phyloP scores from a whole-genome alignment of 2,329 filamentous ascomycete genomes.

The Xylaria multiplex region DNA sequence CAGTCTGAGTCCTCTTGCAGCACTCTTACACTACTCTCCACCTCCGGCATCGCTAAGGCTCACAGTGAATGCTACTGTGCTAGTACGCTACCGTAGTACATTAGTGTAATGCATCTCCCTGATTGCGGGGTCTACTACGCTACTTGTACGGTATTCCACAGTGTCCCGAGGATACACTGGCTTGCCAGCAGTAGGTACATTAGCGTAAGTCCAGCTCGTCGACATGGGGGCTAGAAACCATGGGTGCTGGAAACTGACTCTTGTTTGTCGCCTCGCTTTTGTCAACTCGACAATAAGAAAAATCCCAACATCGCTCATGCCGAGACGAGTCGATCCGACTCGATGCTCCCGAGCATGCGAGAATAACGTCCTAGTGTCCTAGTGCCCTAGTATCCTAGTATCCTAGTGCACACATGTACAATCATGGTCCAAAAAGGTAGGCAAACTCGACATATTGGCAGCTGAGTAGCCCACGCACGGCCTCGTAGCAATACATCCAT shows the following conservation, averaged over 20 bases:
- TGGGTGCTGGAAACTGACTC: slow-evolving; percentile 27
- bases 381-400: too few relatives aligned
- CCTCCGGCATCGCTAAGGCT: slow-evolving; percentile 33
- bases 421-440: neutral
- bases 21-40: slow-evolving; percentile 5
- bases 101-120: too few relatives aligned
- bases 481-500: slow-evolving; percentile 2
- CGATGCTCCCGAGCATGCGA: too few relatives aligned
- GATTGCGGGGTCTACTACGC: too few relatives aligned
- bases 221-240: slow-evolving; percentile 3
- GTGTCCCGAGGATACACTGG: too few relatives aligned
- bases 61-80: neutral
- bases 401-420: neutral
- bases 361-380: too few relatives aligned
- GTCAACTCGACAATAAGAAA: neutral
- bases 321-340: slow-evolving; percentile 1
- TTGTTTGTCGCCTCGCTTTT: slow-evolving; percentile 32
- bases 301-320: slow-evolving; percentile 4
- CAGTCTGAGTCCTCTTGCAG: neutral
- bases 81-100: neutral
- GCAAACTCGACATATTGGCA: neutral
- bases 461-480: slow-evolving; percentile 19
- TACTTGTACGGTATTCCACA: too few relatives aligned
- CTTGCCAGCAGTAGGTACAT: too few relatives aligned
- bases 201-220: neutral